Conservation (phyloP, 768 basidiomycete species). For the Boletellus emodensis region DNA sequence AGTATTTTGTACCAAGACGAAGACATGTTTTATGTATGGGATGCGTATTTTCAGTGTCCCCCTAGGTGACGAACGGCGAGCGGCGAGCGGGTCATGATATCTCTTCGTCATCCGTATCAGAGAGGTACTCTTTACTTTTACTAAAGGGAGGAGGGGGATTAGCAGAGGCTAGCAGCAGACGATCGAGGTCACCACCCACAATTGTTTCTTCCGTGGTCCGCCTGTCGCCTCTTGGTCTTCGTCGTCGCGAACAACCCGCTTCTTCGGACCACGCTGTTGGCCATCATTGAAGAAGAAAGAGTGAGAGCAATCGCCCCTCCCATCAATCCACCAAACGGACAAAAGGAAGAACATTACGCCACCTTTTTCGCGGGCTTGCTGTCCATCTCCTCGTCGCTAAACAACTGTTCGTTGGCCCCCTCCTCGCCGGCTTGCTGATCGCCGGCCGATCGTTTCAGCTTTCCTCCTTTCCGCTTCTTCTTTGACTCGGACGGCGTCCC, state of each 20-base stretch:
- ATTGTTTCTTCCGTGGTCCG: conserved; percentile 74
- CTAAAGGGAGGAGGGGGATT: conserved; percentile 35
- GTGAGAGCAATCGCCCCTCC: not conserved
- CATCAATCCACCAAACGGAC: no score
- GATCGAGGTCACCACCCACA: conserved; percentile 41
- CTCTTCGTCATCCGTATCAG: conserved; percentile 79
- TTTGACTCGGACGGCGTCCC: conserved; percentile 45
- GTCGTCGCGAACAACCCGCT: conserved; percentile 73
- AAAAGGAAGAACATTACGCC: not conserved
- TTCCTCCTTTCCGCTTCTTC: conserved; percentile 76
- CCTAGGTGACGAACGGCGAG: no score
- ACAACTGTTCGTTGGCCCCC: conserved; percentile 49
- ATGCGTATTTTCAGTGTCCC: no score
- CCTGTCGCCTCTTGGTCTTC: conserved; percentile 65
- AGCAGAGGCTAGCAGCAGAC: not conserved
- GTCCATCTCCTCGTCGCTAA: conserved; percentile 65
- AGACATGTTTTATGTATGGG: no score
- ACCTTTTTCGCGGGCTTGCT: conserved; percentile 68
- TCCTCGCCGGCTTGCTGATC: conserved; percentile 52
- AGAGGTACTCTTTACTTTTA: conserved; percentile 85
- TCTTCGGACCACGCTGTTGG: conserved; percentile 52
- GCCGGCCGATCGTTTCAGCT: conserved; percentile 50
- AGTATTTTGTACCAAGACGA: no score
- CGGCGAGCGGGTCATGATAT: conserved; percentile 45
- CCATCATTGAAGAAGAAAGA: not conserved